phyloP scores from a whole-genome alignment of 139 green algal species.

The Chlamydomonas schloesseri region DNA sequence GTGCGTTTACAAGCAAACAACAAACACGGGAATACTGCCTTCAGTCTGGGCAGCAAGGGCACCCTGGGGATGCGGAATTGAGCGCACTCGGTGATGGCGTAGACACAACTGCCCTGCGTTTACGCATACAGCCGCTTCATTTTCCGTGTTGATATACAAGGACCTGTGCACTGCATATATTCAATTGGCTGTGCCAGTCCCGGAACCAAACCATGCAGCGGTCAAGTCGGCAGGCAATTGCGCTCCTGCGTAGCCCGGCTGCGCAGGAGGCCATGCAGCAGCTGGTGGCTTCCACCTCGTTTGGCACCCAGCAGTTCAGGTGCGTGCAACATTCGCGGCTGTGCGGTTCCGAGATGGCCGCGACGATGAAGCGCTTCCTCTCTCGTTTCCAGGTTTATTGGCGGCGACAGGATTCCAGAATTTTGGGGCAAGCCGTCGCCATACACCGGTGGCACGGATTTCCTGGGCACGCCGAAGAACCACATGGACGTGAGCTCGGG shows the following conservation, averaged over 20 bases:
- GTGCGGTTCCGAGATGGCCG: no score
- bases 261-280: constrained; percentile 13
- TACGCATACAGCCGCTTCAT: no score
- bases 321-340: background rate
- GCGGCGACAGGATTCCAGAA: constrained; percentile 82
- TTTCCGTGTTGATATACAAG: background rate
- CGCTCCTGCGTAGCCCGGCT: background rate
- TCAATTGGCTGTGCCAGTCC: no score
- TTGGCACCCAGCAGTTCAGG: constrained; percentile 43
- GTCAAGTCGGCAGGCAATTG: background rate
- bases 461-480: constrained; percentile 92
- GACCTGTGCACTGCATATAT: background rate
- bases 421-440: constrained; percentile 86
- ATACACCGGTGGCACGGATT: constrained; percentile 92
- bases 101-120: no score
- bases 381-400: constrained; percentile 56
- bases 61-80: no score
- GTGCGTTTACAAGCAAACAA: no score
- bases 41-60: no score
- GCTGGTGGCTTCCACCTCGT: background rate
- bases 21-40: no score
- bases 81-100: no score
- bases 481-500: constrained; percentile 78
- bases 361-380: background rate
- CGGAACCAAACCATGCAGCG: constrained; percentile 13